Conservation (phyloP, 768 basidiomycete genomes). For the Podaxis carcinomalis region DNA sequence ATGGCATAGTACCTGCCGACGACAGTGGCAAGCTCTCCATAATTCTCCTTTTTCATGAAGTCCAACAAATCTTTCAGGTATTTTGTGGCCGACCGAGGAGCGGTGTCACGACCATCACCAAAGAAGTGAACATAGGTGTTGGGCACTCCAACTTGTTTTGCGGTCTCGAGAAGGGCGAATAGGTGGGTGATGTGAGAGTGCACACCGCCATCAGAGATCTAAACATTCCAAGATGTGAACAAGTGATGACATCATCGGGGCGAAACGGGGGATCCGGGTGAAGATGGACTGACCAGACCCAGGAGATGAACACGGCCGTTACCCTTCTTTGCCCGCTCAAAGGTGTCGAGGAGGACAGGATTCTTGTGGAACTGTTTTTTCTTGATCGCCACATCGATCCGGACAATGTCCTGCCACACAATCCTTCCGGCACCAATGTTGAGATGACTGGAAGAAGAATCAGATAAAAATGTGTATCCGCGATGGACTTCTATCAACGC, state of each 20-base stretch:
- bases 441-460: slow-evolving; percentile 58
- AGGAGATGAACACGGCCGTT: slow-evolving; percentile 86
- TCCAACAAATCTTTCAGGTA: slow-evolving; percentile 76
- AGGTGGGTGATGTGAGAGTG: slow-evolving; percentile 93
- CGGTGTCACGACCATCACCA: slow-evolving; percentile 93
- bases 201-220: slow-evolving; percentile 96
- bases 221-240: neutral
- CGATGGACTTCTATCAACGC: slow-evolving; percentile 14
- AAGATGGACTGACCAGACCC: slow-evolving; percentile 58
- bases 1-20: slow-evolving; percentile 94
- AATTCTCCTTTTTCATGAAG: slow-evolving; percentile 72
- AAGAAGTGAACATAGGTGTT: slow-evolving; percentile 92
- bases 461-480: neutral
- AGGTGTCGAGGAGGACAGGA: slow-evolving; percentile 63
- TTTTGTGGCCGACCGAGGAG: slow-evolving; percentile 74
- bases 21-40: slow-evolving; percentile 81
- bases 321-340: slow-evolving; percentile 74
- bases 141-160: slow-evolving; percentile 80
- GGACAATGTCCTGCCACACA: slow-evolving; percentile 97
- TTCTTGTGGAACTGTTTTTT: slow-evolving; percentile 85
- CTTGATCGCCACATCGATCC: slow-evolving; percentile 89
- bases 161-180: slow-evolving; percentile 85
- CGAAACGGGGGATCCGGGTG: slow-evolving; percentile 3
- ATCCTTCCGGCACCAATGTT: slow-evolving; percentile 94
- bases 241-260: neutral